Percentiles rank a stretch among this genome's conserved stretches.
phyloP scores from a whole-genome alignment of 768 basidiomycete genomes.

The Collybia sordida region DNA sequence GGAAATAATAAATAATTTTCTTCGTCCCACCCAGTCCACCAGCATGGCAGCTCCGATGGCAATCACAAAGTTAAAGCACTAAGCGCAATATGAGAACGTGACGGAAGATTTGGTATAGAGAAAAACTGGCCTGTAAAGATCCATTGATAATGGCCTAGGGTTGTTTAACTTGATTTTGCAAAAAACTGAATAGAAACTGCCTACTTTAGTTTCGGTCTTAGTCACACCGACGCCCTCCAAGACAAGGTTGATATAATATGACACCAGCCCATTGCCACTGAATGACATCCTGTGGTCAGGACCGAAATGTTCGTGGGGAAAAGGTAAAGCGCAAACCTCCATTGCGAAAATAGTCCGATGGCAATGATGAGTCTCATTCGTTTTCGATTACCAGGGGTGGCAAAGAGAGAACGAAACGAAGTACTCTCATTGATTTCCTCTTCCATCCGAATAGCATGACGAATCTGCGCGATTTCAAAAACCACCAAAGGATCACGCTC shows the following conservation, averaged over 20 bases:
- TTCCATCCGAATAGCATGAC: conserved; percentile 65
- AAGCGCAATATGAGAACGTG: neutral
- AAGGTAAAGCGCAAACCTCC: conserved; percentile 45
- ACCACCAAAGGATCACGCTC: conserved; percentile 59
- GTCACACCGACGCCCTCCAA: conserved; percentile 64
- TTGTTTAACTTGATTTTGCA: neutral
- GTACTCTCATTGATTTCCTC: conserved; percentile 48
- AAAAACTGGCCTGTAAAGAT: conserved; percentile 45
- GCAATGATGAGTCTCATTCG: conserved; percentile 68
- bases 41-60: conserved; percentile 61
- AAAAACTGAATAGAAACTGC: neutral
- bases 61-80: conserved; percentile 64
- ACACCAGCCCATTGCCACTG: conserved; percentile 69
- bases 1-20: conserved; percentile 66
- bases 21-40: conserved; percentile 66
- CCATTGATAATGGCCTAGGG: conserved; percentile 55
- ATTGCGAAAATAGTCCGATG: conserved; percentile 72
- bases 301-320: neutral
- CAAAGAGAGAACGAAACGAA: conserved; percentile 52
- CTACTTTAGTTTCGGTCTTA: conserved; percentile 42
- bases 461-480: conserved; percentile 65
- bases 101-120: neutral
- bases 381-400: conserved; percentile 65
- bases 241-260: conserved; percentile 72
- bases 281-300: neutral